Conservation (phyloP, 805 yeast genomes). For the Candida alai region DNA sequence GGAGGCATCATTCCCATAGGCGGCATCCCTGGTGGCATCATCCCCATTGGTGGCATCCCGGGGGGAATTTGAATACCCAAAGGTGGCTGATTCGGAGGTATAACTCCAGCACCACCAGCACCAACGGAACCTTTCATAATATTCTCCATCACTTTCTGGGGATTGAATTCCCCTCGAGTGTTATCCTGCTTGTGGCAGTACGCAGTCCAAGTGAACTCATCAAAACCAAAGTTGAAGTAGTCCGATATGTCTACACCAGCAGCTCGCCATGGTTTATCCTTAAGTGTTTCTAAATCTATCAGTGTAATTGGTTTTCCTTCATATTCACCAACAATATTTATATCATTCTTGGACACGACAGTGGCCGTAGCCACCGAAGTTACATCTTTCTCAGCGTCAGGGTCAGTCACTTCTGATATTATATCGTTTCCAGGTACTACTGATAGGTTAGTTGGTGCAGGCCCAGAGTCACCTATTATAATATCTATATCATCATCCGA, state of each 20-base stretch:
- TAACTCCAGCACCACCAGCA: slow-evolving; percentile 13
- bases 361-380: slow-evolving; percentile 28
- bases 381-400: slow-evolving; percentile 18
- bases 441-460: slow-evolving; percentile 21
- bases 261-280: slow-evolving; percentile 96
- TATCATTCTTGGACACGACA: slow-evolving; percentile 46
- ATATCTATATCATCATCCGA: slow-evolving; percentile 77
- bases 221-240: slow-evolving; percentile 94
- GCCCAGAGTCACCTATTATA: slow-evolving; percentile 53
- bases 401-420: slow-evolving; percentile 14
- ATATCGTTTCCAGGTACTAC: slow-evolving; percentile 23
- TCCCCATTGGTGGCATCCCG: slow-evolving; percentile 16
- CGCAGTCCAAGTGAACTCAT: slow-evolving; percentile 93
- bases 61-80: slow-evolving; percentile 13
- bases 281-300: slow-evolving; percentile 72
- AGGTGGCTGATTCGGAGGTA: slow-evolving; percentile 9
- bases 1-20: slow-evolving; percentile 16
- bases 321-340: slow-evolving; percentile 67
- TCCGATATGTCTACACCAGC: slow-evolving; percentile 96
- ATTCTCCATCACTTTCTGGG: slow-evolving; percentile 71
- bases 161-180: slow-evolving; percentile 73
- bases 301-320: slow-evolving; percentile 84
- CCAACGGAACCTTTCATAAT: slow-evolving; percentile 35
- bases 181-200: slow-evolving; percentile 87
- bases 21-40: slow-evolving; percentile 20